Conservation (phyloP, 257 asterid species). For the Echites panduratus region DNA sequence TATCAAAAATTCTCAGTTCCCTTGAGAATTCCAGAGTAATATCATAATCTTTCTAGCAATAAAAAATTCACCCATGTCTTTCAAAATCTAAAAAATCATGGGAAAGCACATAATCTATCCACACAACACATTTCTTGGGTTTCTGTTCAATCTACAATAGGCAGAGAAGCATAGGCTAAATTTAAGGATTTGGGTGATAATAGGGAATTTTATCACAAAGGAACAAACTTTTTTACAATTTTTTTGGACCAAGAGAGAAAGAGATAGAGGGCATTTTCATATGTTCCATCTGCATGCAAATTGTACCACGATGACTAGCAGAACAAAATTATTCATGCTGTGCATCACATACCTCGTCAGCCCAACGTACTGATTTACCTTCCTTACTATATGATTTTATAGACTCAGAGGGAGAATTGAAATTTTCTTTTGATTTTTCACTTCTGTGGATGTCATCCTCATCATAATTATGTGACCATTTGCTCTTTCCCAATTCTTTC, state of each 20-base stretch:
- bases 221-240: not conserved
- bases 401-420: slow-evolving; percentile 45
- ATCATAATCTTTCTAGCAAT: not conserved
- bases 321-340: not conserved
- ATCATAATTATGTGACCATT: slow-evolving; percentile 86
- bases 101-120: not conserved
- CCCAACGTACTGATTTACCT: slow-evolving; percentile 97
- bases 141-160: not conserved
- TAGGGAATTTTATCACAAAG: not conserved
- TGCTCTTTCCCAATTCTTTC: slow-evolving; percentile 84
- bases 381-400: slow-evolving; percentile 55
- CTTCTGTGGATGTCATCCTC: slow-evolving; percentile 49
- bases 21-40: not conserved
- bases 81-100: not conserved
- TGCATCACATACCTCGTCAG: slow-evolving; percentile 71
- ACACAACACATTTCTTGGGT: not conserved
- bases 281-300: not conserved
- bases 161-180: not conserved
- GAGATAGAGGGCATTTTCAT: not conserved
- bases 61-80: not conserved
- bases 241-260: not conserved
- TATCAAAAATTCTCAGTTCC: not conserved
- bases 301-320: not conserved
- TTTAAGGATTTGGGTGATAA: not conserved
- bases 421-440: slow-evolving; percentile 34